Evolutionary conservation across 1,284 basidiomycete genomes (phyloP).

Genomic region (Inonotus hispidus): DNA sequence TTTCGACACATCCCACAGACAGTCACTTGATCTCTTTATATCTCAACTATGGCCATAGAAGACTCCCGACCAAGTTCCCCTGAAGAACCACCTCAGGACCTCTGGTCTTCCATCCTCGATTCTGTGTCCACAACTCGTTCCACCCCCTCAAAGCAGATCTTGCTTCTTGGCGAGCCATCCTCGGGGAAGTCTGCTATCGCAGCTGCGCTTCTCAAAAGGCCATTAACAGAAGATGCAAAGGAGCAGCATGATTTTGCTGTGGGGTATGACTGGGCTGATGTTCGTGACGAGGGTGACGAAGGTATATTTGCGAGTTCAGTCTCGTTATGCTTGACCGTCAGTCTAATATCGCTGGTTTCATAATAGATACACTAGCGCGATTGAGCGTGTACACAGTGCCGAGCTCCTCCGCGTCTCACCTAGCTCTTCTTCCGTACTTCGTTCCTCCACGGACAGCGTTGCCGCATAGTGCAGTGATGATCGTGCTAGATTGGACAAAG

Average conservation of each 20-base stretch:
- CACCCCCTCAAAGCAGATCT: conserved; percentile 81
- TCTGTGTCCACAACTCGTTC: conserved; percentile 81
- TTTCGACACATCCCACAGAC: background rate
- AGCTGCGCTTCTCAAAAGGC: conserved; percentile 65
- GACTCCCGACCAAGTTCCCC: conserved; percentile 58
- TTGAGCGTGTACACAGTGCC: conserved; percentile 88
- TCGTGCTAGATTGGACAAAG: conserved; percentile 93
- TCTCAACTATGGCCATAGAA: conserved; percentile 29
- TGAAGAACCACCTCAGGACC: conserved; percentile 67
- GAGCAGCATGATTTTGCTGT: conserved; percentile 70
- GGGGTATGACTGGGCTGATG: conserved; percentile 84
- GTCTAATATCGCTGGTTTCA: conserved; percentile 6
- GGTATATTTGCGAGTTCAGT: conserved; percentile 39
- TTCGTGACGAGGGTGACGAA: conserved; percentile 84
- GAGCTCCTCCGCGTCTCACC: conserved; percentile 69
- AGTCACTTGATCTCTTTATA: background rate
- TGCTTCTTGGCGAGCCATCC: conserved; percentile 72
- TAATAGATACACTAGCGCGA: conserved; percentile 74
- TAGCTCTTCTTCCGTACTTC: conserved; percentile 78
- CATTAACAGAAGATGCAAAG: conserved; percentile 51
- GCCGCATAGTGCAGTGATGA: conserved; percentile 78
- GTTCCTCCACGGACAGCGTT: conserved; percentile 67
- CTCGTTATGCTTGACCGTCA: conserved; percentile 3
- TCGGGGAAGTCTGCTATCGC: conserved; percentile 75
- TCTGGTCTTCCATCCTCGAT: conserved; percentile 90